Conservation (phyloP, 106 monocot species). For the Amphibolis antarctica region DNA sequence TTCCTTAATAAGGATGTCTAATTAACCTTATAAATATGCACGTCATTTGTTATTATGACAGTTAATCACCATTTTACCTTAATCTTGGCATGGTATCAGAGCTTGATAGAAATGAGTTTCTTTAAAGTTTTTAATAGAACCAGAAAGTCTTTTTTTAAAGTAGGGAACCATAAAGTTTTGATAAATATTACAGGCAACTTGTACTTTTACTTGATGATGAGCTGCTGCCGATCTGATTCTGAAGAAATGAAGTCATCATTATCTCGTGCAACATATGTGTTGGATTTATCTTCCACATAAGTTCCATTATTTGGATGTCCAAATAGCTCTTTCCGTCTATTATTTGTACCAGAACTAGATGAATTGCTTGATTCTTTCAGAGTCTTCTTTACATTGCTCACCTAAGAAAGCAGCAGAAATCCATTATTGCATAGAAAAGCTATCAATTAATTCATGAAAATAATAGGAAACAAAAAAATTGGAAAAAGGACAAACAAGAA, state of each 20-base stretch:
- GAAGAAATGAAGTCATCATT: constrained; percentile 87
- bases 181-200: not conserved
- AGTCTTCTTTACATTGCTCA: constrained; percentile 40
- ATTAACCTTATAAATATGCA: no score
- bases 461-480: not conserved
- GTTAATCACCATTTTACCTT: no score
- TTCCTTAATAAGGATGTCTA: no score
- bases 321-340: constrained; percentile 39
- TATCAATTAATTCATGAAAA: not conserved
- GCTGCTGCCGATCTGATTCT: constrained; percentile 75
- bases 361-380: constrained; percentile 32
- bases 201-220: constrained; percentile 56
- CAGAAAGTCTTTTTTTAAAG: no score
- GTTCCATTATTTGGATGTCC: constrained; percentile 28
- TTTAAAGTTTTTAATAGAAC: no score
- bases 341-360: constrained; percentile 13
- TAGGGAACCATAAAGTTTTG: no score
- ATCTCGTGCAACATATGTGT: constrained; percentile 14
- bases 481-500: not conserved
- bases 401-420: not conserved
- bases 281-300: constrained; percentile 18
- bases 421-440: not conserved
- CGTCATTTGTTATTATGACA: no score
- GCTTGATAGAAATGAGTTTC: no score
- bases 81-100: no score